These are phyloP conservation scores for Russula griseocarnosa DNA, from an alignment of 768 basidiomycete genomes.

Conservation along the genomic window DNA sequence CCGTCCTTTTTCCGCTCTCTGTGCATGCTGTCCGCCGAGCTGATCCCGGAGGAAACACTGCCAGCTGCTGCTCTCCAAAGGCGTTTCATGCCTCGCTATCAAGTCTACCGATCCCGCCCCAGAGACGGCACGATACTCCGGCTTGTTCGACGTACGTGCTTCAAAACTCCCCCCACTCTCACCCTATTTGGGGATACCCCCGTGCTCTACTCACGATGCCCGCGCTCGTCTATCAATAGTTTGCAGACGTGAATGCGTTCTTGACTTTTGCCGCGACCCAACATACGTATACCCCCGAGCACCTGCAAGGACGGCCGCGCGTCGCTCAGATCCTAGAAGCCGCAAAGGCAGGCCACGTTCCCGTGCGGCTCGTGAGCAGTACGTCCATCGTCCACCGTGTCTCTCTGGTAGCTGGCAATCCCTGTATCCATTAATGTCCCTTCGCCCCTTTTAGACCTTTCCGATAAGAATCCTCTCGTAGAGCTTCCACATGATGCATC, in stretches of 20 bases:
- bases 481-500: slow-evolving; percentile 59
- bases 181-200: not conserved
- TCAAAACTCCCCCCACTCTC: too few relatives aligned
- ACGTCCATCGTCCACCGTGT: slow-evolving; percentile 33
- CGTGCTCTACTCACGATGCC: not conserved
- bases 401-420: not conserved
- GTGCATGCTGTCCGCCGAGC: slow-evolving; percentile 1
- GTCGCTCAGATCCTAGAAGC: slow-evolving; percentile 68
- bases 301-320: slow-evolving; percentile 54
- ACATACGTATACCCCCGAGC: slow-evolving; percentile 61
- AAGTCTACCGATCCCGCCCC: slow-evolving; percentile 35
- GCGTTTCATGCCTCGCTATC: slow-evolving; percentile 63
- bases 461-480: slow-evolving; percentile 79
- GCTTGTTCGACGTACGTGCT: slow-evolving; percentile 69
- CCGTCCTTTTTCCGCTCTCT: not conserved
- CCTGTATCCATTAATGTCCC: not conserved
- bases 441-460: slow-evolving; percentile 53
- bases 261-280: slow-evolving; percentile 76
- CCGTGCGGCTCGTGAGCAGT: slow-evolving; percentile 78
- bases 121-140: slow-evolving; percentile 38
- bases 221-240: slow-evolving; percentile 41
- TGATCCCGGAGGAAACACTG: slow-evolving; percentile 12
- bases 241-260: slow-evolving; percentile 85
- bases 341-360: slow-evolving; percentile 68
- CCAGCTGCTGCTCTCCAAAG: slow-evolving; percentile 60